phyloP scores from a whole-genome alignment of 495 filamentous ascomycete species.

The Penicillium ochrochloron region DNA sequence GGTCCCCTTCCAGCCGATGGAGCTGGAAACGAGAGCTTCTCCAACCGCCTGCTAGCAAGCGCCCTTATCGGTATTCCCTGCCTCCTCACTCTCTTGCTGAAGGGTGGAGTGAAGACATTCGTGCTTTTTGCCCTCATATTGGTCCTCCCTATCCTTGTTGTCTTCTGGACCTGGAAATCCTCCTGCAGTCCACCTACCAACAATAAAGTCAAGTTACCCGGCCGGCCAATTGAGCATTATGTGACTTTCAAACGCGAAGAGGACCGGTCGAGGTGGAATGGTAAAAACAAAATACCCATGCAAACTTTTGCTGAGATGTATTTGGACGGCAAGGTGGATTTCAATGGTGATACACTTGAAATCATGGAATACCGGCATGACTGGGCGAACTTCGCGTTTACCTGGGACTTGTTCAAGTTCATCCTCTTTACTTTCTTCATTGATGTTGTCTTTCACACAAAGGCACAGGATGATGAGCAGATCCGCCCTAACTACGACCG shows the following conservation, averaged over 20 bases:
- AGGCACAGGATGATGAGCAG: constrained; percentile 85
- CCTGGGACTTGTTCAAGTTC: constrained; percentile 67
- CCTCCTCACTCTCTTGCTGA: constrained; percentile 69
- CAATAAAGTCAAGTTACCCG: constrained; percentile 72
- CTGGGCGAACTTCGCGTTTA: constrained; percentile 78
- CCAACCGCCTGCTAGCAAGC: constrained; percentile 63
- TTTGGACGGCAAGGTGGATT: constrained; percentile 64
- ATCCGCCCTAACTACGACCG: constrained; percentile 87
- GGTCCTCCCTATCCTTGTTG: constrained; percentile 67
- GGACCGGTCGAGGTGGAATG: constrained; percentile 60
- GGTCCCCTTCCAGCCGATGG: constrained; percentile 79
- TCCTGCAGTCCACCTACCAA: constrained; percentile 72
- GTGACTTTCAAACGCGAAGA: constrained; percentile 63
- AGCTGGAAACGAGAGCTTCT: constrained; percentile 70
- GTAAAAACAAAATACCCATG: constrained; percentile 68
- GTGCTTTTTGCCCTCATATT: constrained; percentile 72
- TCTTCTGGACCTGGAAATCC: constrained; percentile 73
- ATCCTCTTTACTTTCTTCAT: constrained; percentile 74
- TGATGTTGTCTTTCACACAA: constrained; percentile 79
- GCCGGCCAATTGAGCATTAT: constrained; percentile 66
- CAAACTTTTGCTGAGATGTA: constrained; percentile 72
- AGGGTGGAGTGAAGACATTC: constrained; percentile 72
- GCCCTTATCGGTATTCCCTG: constrained; percentile 64
- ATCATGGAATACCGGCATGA: constrained; percentile 68
- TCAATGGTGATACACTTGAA: constrained; percentile 67